A percentile compares a stretch with the other conserved stretches of the same genome.
Conservation (phyloP, 768 basidiomycete genomes). For the Crucibulum laeve region DNA sequence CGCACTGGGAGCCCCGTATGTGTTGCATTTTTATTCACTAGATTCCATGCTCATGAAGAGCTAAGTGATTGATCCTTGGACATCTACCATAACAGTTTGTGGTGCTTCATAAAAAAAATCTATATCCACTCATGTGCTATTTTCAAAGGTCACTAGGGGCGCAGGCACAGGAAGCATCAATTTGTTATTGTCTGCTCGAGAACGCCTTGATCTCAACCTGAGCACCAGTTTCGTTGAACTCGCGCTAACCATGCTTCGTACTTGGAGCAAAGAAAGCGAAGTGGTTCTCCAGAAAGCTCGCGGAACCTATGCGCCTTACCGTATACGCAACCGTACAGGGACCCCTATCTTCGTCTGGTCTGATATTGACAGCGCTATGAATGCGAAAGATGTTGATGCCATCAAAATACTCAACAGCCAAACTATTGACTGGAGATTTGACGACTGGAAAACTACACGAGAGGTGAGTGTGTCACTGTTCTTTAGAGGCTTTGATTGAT, state of each 20-base stretch:
- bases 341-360: slow-evolving; percentile 83
- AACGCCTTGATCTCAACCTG: slow-evolving; percentile 87
- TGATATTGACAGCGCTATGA: slow-evolving; percentile 56
- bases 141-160: slow-evolving; percentile 50
- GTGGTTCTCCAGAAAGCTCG: slow-evolving; percentile 70
- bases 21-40: slow-evolving; percentile 5
- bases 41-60: slow-evolving; percentile 5
- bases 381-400: slow-evolving; percentile 41
- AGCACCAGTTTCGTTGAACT: slow-evolving; percentile 89
- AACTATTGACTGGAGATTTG: slow-evolving; percentile 91
- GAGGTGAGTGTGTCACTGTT: slow-evolving; percentile 53
- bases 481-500: background rate
- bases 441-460: slow-evolving; percentile 91
- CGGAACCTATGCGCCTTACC: slow-evolving; percentile 91
- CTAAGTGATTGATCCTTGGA: slow-evolving; percentile 94
- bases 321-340: slow-evolving; percentile 88
- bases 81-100: slow-evolving; percentile 66
- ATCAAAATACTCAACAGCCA: slow-evolving; percentile 70
- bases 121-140: background rate
- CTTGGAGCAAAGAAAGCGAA: slow-evolving; percentile 74
- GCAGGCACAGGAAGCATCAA: slow-evolving; percentile 45
- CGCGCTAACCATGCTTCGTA: slow-evolving; percentile 64
- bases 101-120: slow-evolving; percentile 5
- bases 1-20: slow-evolving; percentile 95
- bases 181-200: slow-evolving; percentile 65